Evolutionary conservation across 2,329 filamentous ascomycete species (phyloP).

Genomic region (Alternaria dauci): DNA sequence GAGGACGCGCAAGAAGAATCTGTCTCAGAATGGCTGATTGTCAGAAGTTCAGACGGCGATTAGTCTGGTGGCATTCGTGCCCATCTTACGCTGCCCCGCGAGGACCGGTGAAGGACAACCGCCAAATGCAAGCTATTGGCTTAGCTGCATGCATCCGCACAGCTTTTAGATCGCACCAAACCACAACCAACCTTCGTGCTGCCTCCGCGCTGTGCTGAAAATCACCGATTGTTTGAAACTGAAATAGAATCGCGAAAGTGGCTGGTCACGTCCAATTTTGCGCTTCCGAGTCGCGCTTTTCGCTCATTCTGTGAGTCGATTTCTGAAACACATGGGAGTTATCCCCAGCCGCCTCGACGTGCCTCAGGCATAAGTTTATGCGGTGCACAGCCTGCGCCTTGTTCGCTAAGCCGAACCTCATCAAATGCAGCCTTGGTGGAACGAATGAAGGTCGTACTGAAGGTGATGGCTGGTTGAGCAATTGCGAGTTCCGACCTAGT

Average conservation of each 20-base stretch:
- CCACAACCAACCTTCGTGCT: constrained; percentile 32
- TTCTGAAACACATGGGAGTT: constrained; percentile 7
- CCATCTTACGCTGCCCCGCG: constrained; percentile 46
- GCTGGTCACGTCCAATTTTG: constrained; percentile 13
- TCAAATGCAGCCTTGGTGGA: constrained; percentile 31
- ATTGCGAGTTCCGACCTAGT: constrained; percentile 28
- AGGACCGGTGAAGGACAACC: constrained; percentile 47
- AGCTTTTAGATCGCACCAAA: constrained; percentile 43
- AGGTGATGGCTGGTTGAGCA: constrained; percentile 21
- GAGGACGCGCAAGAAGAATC: constrained; percentile 42
- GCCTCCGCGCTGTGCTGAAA: constrained; percentile 22
- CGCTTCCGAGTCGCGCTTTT: constrained; percentile 4
- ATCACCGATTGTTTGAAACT: constrained; percentile 30
- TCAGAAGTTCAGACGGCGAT: constrained; percentile 34
- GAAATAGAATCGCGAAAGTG: constrained; percentile 18
- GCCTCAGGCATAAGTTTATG: constrained; percentile 37
- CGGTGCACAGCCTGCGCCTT: constrained; percentile 47
- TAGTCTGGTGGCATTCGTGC: constrained; percentile 33
- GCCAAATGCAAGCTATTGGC: constrained; percentile 43
- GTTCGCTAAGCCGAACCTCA: constrained; percentile 36
- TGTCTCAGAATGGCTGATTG: constrained; percentile 39
- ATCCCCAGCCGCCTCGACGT: constrained; percentile 16
- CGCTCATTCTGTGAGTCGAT: background rate
- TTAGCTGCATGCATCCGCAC: constrained; percentile 44
- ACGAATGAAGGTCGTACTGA: constrained; percentile 30